Conservation (phyloP, 1,139 yeast genomes). For the Geotrichum klebahnii region DNA sequence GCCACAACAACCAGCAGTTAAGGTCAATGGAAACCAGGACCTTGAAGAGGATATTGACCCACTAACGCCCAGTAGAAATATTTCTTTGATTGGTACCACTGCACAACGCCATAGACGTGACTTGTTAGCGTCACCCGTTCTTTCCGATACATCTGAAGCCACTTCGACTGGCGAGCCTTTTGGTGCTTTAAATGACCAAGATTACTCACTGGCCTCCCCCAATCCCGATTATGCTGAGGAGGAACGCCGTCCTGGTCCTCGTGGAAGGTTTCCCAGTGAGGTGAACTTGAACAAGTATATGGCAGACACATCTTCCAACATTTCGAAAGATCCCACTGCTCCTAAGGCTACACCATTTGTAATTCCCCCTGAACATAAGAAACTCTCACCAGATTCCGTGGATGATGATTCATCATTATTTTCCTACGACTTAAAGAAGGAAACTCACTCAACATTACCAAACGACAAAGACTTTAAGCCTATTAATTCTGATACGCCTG, state of each 20-base stretch:
- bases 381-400: not conserved
- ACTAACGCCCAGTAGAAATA: conserved; percentile 8
- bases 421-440: conserved; percentile 38
- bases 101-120: conserved; percentile 1
- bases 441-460: conserved; percentile 35
- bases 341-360: not conserved
- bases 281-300: conserved; percentile 28
- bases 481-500: conserved; percentile 35
- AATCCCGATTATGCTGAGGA: conserved; percentile 19
- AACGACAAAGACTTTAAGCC: conserved; percentile 37
- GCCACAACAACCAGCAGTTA: conserved; percentile 24
- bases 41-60: conserved; percentile 16
- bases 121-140: conserved; percentile 27
- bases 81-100: not conserved
- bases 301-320: conserved; percentile 5
- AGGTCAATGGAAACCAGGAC: not conserved
- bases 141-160: conserved; percentile 34
- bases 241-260: conserved; percentile 21
- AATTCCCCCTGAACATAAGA: conserved; percentile 1
- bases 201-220: conserved; percentile 9
- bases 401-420: conserved; percentile 36
- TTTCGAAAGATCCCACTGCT: not conserved
- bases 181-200: conserved; percentile 22
- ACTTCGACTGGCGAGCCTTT: conserved; percentile 36
- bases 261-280: conserved; percentile 35